Percentiles rank a stretch among this genome's conserved stretches.
phyloP scores from a whole-genome alignment of 768 basidiomycete genomes.

The Mycena rebaudengoi region DNA sequence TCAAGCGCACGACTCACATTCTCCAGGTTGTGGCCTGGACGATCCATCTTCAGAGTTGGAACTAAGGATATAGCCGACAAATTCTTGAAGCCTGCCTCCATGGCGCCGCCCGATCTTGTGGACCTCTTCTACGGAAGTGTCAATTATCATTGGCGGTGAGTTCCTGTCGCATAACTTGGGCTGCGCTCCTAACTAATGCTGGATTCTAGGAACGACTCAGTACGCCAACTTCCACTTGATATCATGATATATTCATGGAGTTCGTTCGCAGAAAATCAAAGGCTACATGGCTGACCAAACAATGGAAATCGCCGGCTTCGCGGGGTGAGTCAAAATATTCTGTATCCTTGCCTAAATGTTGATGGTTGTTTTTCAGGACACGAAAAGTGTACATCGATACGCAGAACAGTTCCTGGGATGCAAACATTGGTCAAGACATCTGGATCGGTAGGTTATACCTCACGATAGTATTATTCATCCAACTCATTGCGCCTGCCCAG shows the following conservation, averaged over 20 bases:
- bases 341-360: too few species aligned
- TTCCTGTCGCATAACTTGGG: too few species aligned
- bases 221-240: not conserved
- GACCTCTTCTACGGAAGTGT: too few species aligned
- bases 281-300: too few species aligned
- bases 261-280: not conserved
- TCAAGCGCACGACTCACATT: too few species aligned
- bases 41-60: too few species aligned
- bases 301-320: not conserved
- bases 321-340: not conserved
- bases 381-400: not conserved
- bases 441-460: not conserved
- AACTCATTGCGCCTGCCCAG: too few species aligned
- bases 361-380: too few species aligned
- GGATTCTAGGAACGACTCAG: not conserved
- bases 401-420: not conserved
- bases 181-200: not conserved
- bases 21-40: too few species aligned
- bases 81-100: not conserved
- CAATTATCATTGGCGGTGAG: too few species aligned
- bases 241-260: not conserved
- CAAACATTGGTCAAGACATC: not conserved
- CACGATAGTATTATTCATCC: too few species aligned
- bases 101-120: slow-evolving; percentile 11
- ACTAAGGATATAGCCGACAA: slow-evolving; percentile 16